phyloP scores from a whole-genome alignment of 169 alveolate species.

The Plasmodium sp. region DNA sequence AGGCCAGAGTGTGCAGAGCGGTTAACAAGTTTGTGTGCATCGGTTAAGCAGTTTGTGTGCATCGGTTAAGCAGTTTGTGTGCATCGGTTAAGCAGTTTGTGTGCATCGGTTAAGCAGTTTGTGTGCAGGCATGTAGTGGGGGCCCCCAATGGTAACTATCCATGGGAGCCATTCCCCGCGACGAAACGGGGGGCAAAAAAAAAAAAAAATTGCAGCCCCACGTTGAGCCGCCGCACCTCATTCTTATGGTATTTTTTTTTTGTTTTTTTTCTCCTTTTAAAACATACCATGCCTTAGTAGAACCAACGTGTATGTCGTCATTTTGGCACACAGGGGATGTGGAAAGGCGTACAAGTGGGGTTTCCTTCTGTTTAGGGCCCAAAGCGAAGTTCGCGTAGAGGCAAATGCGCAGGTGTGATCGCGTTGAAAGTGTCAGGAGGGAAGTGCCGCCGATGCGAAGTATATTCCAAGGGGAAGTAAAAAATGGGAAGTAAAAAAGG shows the following conservation, averaged over 20 bases:
- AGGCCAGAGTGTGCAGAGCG: background rate
- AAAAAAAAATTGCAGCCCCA: background rate
- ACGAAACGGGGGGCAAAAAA: background rate
- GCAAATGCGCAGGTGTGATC: background rate
- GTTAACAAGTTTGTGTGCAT: too few relatives aligned
- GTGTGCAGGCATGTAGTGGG: background rate
- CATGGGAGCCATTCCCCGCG: background rate
- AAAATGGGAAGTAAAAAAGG: background rate
- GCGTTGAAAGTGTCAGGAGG: background rate
- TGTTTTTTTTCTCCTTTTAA: constrained; percentile 6
- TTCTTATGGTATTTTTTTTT: background rate
- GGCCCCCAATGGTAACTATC: background rate
- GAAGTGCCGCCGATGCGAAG: background rate
- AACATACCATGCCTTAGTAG: constrained; percentile 67
- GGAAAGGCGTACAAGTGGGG: background rate
- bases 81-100: background rate
- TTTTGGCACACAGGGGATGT: background rate
- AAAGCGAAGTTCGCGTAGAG: background rate
- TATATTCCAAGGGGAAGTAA: background rate
- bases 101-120: background rate
- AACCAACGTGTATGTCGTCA: constrained; percentile 65
- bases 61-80: background rate
- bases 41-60: too few relatives aligned
- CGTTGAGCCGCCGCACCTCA: background rate
- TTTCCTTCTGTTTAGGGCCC: background rate